These are phyloP conservation scores for Mycosphaerelloides madeirae DNA, from an alignment of 2,329 filamentous ascomycete genomes.

Conservation along the genomic window DNA sequence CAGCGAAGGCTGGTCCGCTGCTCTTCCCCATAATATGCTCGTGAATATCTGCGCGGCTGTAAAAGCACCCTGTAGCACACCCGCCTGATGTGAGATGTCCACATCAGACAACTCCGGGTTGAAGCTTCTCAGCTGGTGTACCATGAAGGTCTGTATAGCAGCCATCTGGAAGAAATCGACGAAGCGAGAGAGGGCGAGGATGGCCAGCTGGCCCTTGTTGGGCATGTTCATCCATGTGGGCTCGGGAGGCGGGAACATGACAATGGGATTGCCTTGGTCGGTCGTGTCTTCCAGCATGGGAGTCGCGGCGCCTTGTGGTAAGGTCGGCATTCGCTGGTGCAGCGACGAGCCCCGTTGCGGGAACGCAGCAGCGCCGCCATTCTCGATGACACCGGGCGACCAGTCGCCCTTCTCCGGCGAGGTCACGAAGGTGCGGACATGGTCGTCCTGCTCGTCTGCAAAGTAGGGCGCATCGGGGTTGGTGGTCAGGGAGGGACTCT, in stretches of 20 bases:
- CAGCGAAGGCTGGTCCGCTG: constrained; percentile 42
- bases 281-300: constrained; percentile 10
- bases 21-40: constrained; percentile 39
- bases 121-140: constrained; percentile 41
- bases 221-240: constrained; percentile 40
- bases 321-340: not conserved
- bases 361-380: constrained; percentile 16
- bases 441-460: not conserved
- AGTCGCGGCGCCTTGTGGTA: constrained; percentile 18
- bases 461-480: too few relatives aligned
- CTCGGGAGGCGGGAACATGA: constrained; percentile 17
- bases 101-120: constrained; percentile 43
- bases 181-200: constrained; percentile 38
- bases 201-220: constrained; percentile 38
- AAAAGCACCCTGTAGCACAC: constrained; percentile 39
- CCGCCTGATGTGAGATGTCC: constrained; percentile 41
- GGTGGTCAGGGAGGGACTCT: not conserved
- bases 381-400: constrained; percentile 17
- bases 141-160: constrained; percentile 42
- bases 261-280: constrained; percentile 12
- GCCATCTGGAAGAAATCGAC: constrained; percentile 45
- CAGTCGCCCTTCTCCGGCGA: too few relatives aligned
- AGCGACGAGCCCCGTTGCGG: constrained; percentile 1
- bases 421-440: not conserved
- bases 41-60: constrained; percentile 41